These are phyloP conservation scores for Fusarium brachygibbosum DNA, from an alignment of 2,329 filamentous ascomycete genomes.

Conservation along the genomic window DNA sequence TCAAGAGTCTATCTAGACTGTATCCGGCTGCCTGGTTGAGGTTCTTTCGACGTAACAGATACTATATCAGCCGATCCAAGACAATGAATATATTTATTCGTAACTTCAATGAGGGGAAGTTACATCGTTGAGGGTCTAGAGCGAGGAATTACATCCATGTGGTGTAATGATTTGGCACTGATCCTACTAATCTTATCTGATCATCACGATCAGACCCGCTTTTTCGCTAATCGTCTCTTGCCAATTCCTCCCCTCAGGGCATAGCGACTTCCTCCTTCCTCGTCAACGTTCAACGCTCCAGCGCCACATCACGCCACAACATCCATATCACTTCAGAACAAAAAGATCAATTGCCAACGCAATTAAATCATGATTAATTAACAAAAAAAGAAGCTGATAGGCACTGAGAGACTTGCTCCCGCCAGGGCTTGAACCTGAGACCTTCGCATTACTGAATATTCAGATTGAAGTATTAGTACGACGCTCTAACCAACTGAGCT, in stretches of 20 bases:
- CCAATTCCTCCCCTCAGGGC: background rate
- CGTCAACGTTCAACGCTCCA: background rate
- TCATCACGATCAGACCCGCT: constrained; percentile 20
- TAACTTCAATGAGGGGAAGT: too few species aligned
- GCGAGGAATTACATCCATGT: too few species aligned
- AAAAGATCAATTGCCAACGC: background rate
- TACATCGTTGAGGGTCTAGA: too few species aligned
- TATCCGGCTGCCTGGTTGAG: too few species aligned
- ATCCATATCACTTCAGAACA: background rate
- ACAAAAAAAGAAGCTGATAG: constrained; percentile 23
- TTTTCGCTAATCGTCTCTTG: background rate
- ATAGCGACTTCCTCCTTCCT: background rate
- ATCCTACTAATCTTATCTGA: constrained; percentile 37
- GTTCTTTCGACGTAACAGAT: too few species aligned
- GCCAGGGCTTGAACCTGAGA: constrained; percentile 51
- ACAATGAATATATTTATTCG: too few species aligned
- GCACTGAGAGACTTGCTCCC: constrained; percentile 45
- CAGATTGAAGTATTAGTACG: constrained; percentile 47
- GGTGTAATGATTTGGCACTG: constrained; percentile 16
- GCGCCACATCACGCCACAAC: background rate
- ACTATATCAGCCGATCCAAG: too few species aligned
- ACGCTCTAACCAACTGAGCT: constrained; percentile 52
- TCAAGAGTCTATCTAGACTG: too few species aligned
- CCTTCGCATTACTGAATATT: constrained; percentile 47
- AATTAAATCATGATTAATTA: accelerated